Percentiles rank a stretch among this genome's conserved stretches.
Conservation (phyloP, 495 filamentous ascomycete genomes). For the Polyplosphaeria fusca region DNA sequence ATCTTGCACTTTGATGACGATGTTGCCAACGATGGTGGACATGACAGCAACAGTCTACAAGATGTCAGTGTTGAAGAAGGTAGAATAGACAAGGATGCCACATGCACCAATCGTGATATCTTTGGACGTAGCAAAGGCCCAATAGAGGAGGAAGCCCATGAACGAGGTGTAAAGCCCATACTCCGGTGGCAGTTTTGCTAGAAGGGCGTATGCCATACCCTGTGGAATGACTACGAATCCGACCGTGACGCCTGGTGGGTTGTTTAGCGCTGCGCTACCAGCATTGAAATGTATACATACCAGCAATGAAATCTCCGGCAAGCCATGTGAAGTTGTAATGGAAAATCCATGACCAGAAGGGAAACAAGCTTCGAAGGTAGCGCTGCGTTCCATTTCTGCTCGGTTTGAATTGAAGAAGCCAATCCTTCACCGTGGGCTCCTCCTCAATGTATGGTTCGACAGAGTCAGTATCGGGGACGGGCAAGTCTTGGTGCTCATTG, state of each 20-base stretch:
- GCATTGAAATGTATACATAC: conserved; percentile 47
- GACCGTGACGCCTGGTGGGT: conserved; percentile 72
- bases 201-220: conserved; percentile 90
- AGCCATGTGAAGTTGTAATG: conserved; percentile 90
- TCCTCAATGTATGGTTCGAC: conserved; percentile 59
- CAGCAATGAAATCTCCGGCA: conserved; percentile 82
- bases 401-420: conserved; percentile 62
- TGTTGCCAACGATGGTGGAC: conserved; percentile 80
- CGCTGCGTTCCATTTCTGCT: conserved; percentile 47
- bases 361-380: conserved; percentile 73
- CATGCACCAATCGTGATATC: conserved; percentile 96
- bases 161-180: conserved; percentile 95
- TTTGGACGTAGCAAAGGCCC: conserved; percentile 98
- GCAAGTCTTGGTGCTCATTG: conserved; percentile 19
- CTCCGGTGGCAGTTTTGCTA: conserved; percentile 73
- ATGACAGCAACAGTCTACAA: conserved; percentile 87
- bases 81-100: conserved; percentile 25
- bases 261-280: too few species aligned
- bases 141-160: conserved; percentile 92
- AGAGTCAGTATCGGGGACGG: conserved; percentile 1
- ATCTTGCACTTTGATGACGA: conserved; percentile 61
- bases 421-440: conserved; percentile 72
- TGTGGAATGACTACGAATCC: conserved; percentile 95
- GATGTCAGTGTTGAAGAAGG: conserved; percentile 8
- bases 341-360: conserved; percentile 81